Evolutionary conservation across 2,329 filamentous ascomycete genomes (phyloP), one percentile per base, ranked within the genome.

Genomic region (Curvularia sp.): DNA sequence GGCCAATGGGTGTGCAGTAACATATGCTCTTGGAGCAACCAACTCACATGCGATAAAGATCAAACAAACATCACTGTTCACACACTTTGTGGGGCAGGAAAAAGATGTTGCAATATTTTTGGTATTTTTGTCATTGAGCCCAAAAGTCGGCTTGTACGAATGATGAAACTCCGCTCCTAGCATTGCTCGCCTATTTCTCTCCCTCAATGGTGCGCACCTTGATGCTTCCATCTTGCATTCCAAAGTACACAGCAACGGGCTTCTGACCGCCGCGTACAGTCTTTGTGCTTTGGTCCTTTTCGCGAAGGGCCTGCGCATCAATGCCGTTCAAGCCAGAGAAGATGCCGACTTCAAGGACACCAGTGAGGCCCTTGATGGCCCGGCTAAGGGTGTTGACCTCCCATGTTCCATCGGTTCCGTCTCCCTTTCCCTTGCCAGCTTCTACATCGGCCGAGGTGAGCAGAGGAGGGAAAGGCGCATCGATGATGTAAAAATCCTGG

Each of bases 221-320:
- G 12, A 83, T 80, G 55, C 73, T 78, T 10, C 82, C 82, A 61
- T 83, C 90, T 44, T 89, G 86, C 87, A 95, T 91, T 35, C 95
- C 95, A 79, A 98, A 99, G 80, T 98, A 99, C 24, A 92, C 93
- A 28, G 93, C 93, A 12, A 97, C 85, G 0, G 95, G 95, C 80
- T 94, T 96, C 80, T 97, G 92, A 0, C 91, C 93, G 48, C 76
- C 74, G 5, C 64, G 67, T 13, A 75, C 84, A 83, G 58, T 83
- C 82, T 61, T 61, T 46, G 54, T 64, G 20, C 60, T 58, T 9
- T 66, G 64, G 12, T 68, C 64, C 49, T 73, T 65, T 10, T 54
- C 63, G 35, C 69, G 62, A 54, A 84, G 81, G 42, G 85, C 85
- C 59, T 78, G 74, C 33, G 87, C 85, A 75, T 96, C 83, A 15